These are phyloP conservation scores for Acanthamoeba healyi DNA, from an alignment of 208 protist genomes.

Conservation along the genomic window DNA sequence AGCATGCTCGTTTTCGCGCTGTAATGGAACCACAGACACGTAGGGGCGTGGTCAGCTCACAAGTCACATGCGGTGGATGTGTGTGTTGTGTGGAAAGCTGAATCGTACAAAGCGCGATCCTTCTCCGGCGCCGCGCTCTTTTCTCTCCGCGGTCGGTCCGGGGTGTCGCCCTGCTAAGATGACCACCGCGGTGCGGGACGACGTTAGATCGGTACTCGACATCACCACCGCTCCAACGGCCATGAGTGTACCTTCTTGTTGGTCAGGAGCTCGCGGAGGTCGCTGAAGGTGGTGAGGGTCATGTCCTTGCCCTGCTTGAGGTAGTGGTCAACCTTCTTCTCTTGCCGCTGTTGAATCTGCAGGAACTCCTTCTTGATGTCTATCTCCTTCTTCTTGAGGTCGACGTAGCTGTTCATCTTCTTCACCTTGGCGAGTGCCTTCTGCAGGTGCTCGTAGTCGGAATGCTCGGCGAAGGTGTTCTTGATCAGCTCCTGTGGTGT, in stretches of 20 bases:
- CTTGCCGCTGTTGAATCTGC: conserved; percentile 23
- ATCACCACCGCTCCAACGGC: too few relatives aligned
- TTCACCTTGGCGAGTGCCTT: conserved; percentile 22
- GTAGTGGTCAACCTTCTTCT: conserved; percentile 66
- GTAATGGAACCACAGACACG: neutral
- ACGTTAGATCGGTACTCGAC: neutral
- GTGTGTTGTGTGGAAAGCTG: neutral
- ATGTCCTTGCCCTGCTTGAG: conserved; percentile 58
- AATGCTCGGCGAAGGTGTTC: conserved; percentile 47
- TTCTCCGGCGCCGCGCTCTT: neutral
- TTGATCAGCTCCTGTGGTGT: conserved; percentile 31
- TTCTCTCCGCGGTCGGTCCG: conserved; percentile 13
- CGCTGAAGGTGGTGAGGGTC: conserved; percentile 60
- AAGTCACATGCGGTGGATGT: neutral
- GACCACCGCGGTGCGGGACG: too few relatives aligned
- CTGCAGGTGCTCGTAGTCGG: conserved; percentile 42
- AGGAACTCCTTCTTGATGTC: conserved; percentile 65
- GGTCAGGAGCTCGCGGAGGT: conserved; percentile 44
- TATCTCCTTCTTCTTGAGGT: conserved; percentile 54
- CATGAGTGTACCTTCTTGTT: neutral
- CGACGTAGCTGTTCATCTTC: conserved; percentile 61
- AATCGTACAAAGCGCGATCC: neutral
- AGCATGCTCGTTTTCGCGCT: conserved; percentile 13
- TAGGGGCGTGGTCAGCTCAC: neutral
- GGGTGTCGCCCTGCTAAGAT: neutral